Conservation (phyloP, 1,284 basidiomycete species). For the Rhodotorula sp. region DNA sequence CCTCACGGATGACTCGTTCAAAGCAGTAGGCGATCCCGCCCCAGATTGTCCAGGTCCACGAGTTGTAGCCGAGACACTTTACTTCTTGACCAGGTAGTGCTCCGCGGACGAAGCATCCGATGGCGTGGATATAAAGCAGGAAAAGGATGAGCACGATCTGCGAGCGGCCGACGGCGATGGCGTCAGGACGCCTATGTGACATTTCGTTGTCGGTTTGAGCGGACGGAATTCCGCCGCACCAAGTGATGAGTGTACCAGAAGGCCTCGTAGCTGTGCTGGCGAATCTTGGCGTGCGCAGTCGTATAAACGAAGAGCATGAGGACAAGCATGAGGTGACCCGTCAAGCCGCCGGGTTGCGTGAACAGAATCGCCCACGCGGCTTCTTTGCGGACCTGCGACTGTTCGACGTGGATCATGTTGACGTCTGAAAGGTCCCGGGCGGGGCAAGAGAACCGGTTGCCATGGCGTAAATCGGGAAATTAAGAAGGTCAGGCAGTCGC, state of each 20-base stretch:
- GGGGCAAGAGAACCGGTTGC: too few species aligned
- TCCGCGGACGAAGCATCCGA: conserved; percentile 85
- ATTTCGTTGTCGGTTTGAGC: too few species aligned
- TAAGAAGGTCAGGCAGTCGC: not conserved
- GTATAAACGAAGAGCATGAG: conserved; percentile 73
- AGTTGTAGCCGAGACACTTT: conserved; percentile 75
- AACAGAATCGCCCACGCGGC: conserved; percentile 78
- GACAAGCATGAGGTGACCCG: conserved; percentile 69
- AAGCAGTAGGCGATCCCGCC: conserved; percentile 79
- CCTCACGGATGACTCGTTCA: conserved; percentile 75
- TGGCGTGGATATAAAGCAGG: conserved; percentile 62
- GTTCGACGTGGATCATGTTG: conserved; percentile 76
- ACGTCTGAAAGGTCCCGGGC: conserved; percentile 53
- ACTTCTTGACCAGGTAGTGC: conserved; percentile 60
- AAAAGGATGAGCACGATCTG: conserved; percentile 30
- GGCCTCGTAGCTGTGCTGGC: conserved; percentile 79
- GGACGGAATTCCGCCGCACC: too few species aligned
- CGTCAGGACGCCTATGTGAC: too few species aligned
- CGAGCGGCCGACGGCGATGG: not conserved
- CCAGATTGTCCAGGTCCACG: conserved; percentile 77
- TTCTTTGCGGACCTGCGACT: conserved; percentile 64
- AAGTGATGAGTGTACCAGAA: conserved; percentile 93
- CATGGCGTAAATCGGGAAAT: not conserved
- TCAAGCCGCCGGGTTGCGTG: conserved; percentile 67
- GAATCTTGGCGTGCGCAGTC: conserved; percentile 70